Evolutionary conservation across 768 basidiomycete species (phyloP), one percentile per base, ranked within the genome.

Genomic region (Steccherinum ochraceum): DNA sequence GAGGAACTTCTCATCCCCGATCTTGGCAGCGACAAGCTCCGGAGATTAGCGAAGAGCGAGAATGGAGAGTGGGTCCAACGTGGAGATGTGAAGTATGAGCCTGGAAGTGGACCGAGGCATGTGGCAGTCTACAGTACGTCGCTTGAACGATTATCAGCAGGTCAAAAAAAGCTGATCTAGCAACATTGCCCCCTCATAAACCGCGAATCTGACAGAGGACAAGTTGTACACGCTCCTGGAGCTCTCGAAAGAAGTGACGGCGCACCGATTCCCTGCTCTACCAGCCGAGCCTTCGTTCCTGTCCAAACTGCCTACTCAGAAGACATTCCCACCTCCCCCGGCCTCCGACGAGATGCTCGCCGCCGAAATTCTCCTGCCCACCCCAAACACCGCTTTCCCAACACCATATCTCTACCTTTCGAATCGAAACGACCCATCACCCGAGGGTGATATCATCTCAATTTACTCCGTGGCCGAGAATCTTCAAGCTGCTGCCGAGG

Each of bases 41-140:
- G 77, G 67, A 70, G 78, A 50, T 69, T 84, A 52, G 69, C 67
- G 56, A 75, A 78, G 61, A 64, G 59, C 7, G 26, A 50, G 2
- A 65, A 66, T 18, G 79, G 74, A 1, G 26, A 59, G 24, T 84
- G 88, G 80, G 62, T 66, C 18, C 58, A 79, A 45, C 61, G 61
- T n/a, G 80, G 75, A 4, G 68, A 70, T 26, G 63, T 89, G 40
- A 57, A 68, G 23, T 73, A 71, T 60, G 69, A 73, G 54, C 62
- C 72, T 2, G 89, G 89, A 0, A 70, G 79, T 26, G 89, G 89
- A 1, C 88, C 89, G 5, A 72, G 89, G 25, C 89, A 92, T 59
- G 72, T 83, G 48, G 81, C 74, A 13, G 70, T 80, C 55, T 63
- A 85, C 54, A 76, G 89, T 88, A 49, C 18, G 79, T 66, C 48